phyloP scores from a whole-genome alignment of 2,329 filamentous ascomycete genomes.

The Madurella mycetomatis region DNA sequence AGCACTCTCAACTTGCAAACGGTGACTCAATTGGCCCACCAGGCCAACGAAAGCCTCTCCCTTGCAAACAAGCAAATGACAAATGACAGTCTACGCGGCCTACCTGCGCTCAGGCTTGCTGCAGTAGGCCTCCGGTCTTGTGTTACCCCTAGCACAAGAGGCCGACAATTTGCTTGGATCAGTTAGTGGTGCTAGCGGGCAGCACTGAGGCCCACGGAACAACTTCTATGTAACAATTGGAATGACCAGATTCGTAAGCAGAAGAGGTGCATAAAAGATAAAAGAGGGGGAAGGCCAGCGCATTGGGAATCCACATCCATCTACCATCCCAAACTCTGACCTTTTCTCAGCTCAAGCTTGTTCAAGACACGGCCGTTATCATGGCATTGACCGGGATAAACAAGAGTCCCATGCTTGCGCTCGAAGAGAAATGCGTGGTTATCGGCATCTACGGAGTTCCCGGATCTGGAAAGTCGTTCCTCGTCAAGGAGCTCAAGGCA shows the following conservation, averaged over 20 bases:
- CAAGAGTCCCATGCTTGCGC: too few species aligned
- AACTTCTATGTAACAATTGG: background rate
- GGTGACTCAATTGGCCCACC: too few species aligned
- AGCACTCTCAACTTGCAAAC: too few species aligned
- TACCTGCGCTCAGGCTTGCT: background rate
- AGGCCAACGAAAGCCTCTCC: too few species aligned
- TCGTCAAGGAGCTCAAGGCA: constrained; percentile 39
- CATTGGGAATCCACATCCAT: too few species aligned
- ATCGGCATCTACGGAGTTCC: constrained; percentile 53
- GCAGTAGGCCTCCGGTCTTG: background rate
- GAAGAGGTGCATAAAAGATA: background rate
- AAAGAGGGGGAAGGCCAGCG: too few species aligned
- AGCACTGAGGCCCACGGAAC: constrained; percentile 1
- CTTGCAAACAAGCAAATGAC: background rate
- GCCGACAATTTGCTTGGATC: background rate
- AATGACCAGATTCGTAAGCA: background rate
- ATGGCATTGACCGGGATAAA: background rate
- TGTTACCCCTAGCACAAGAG: background rate
- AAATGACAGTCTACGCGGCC: background rate
- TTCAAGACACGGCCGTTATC: background rate
- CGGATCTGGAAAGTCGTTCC: constrained; percentile 49
- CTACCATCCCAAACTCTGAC: background rate
- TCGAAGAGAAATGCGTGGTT: constrained; percentile 34
- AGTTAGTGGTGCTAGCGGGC: too few species aligned
- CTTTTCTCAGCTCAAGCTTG: background rate